Conservation (phyloP, 2,329 filamentous ascomycete genomes). For the Hortaea werneckii region DNA sequence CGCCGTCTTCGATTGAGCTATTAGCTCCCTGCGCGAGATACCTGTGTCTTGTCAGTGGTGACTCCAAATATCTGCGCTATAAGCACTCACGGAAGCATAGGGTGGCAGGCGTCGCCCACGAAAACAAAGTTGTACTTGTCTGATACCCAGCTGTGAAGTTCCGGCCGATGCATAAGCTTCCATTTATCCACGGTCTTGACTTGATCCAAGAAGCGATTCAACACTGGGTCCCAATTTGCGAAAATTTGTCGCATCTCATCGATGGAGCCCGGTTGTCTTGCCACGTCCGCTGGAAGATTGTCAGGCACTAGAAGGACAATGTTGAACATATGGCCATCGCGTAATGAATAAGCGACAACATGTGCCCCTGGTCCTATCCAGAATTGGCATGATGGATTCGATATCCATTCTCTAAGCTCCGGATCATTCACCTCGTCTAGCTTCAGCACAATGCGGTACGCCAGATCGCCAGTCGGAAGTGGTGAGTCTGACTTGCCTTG, state of each 20-base stretch:
- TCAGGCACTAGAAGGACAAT: conserved; percentile 58
- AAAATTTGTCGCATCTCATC: conserved; percentile 54
- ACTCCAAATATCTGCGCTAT: conserved; percentile 22
- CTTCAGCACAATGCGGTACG: conserved; percentile 51
- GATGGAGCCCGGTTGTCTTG: conserved; percentile 42
- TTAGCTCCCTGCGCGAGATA: conserved; percentile 55
- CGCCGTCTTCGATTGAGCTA: conserved; percentile 57
- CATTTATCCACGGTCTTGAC: conserved; percentile 56
- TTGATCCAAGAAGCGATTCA: conserved; percentile 35
- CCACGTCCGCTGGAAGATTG: conserved; percentile 45
- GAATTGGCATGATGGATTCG: conserved; percentile 44
- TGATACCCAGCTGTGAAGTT: conserved; percentile 47
- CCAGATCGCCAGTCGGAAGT: conserved; percentile 52
- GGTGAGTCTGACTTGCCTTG: conserved; percentile 36
- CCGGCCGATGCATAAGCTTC: conserved; percentile 52
- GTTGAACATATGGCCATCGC: conserved; percentile 51
- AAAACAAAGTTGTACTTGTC: conserved; percentile 40
- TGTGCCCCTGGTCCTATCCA: conserved; percentile 56
- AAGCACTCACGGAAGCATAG: conserved; percentile 43
- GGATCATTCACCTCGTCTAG: conserved; percentile 43
- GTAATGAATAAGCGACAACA: conserved; percentile 52
- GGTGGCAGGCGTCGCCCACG: conserved; percentile 52
- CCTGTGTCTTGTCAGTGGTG: neutral
- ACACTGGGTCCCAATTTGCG: conserved; percentile 53
- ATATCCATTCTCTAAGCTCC: conserved; percentile 42